phyloP scores from a whole-genome alignment of 2,329 filamentous ascomycete species.

The Paracamarosporium sp. region DNA sequence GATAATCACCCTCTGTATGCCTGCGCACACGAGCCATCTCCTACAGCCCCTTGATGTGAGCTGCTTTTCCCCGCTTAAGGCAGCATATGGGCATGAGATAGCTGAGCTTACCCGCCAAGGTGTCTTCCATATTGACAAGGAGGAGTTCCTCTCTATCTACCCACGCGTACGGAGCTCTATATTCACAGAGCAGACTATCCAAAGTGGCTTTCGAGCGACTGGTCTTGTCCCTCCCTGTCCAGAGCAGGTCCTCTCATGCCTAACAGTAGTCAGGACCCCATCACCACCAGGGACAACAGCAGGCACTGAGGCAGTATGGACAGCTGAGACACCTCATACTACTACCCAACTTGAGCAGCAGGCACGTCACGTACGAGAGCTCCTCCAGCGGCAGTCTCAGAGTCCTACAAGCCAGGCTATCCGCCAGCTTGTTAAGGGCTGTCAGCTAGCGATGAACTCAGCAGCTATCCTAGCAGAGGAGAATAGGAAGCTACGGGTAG shows the following conservation, averaged over 20 bases:
- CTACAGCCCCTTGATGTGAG: not conserved
- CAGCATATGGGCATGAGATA: not conserved
- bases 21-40: too few species aligned
- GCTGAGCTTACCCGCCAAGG: not conserved
- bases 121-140: not conserved
- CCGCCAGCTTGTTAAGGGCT: constrained; percentile 21
- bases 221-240: constrained; percentile 19
- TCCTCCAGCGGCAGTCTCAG: constrained; percentile 14
- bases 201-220: constrained; percentile 18
- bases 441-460: constrained; percentile 14
- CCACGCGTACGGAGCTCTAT: not conserved
- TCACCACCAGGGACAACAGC: constrained; percentile 18
- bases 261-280: constrained; percentile 18
- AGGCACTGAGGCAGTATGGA: constrained; percentile 9
- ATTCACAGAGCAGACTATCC: constrained; percentile 18
- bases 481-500: not conserved
- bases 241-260: constrained; percentile 22
- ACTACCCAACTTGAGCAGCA: constrained; percentile 26
- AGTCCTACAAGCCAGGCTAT: constrained; percentile 22
- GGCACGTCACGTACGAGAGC: constrained; percentile 16
- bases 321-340: constrained; percentile 25
- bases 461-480: constrained; percentile 10
- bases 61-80: not conserved
- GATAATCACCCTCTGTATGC: not conserved
- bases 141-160: constrained; percentile 14